Base-by-base conservation (phyloP, 1,284 basidiomycete species). In the Rhodotorula sp. region DNA sequence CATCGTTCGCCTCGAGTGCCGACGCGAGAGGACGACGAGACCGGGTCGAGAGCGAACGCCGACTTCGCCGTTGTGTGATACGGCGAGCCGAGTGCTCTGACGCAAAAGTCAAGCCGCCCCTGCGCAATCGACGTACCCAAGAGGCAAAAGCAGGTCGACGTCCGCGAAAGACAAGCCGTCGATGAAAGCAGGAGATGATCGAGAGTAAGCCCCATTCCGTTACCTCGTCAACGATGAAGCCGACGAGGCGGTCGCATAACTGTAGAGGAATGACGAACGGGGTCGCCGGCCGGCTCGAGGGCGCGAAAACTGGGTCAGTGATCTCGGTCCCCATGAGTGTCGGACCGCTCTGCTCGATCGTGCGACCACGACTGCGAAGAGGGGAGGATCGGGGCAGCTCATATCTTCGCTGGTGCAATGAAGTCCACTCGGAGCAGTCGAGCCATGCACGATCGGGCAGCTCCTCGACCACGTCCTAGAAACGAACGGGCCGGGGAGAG, bases 131-230 rank as follows among this genome's bases (percentile, higher is more conserved):
- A 26, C 15, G 23, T 26, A 16, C 54, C 23, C n/a, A 28, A 55
- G 14, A 26, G n/a, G 7, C 6, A 55, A 19, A 23, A 55, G 54
- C 54, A 28, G 8, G 54, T 48, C 54, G 38, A 34, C 34, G 7
- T 34, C 34, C n/a, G 34, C 34, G 34, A 18, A 23, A 7, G 34
- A 28, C 54, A 47, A 43, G 16, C 19, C 34, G 23, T 52, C 14
- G 55, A 15, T 47, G 45, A 28, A 38, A 48, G 43, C 52, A 26
- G 57, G 62, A 64, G 67, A 45, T 54, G 62, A 63, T n/a, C 62
- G 28, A 64, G 67, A 69, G 67, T 69, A 69, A 69, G 67, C 67
- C 67, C 67, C 67, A 69, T 69, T 69, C 67, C 62, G 67, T 64
- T 69, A 64, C 67, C 52, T 64, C 62, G 52, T 21, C 55, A 28